phyloP scores from a whole-genome alignment of 441 rosid genomes.

The Jatropha multifida region DNA sequence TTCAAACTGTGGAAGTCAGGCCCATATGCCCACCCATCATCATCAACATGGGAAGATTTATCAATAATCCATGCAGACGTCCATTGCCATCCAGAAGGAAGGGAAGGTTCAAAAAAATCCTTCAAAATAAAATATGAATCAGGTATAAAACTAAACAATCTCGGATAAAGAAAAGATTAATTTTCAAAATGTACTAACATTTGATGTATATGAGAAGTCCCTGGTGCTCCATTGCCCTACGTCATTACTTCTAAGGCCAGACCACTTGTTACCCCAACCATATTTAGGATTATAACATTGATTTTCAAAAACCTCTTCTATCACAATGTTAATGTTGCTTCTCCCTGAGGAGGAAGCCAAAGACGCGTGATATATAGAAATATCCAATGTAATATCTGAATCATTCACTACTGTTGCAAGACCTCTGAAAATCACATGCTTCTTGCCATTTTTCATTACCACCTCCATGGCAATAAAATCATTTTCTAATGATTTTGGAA shows the following conservation, averaged over 20 bases:
- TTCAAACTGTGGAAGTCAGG: conserved; percentile 52
- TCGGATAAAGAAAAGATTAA: not conserved
- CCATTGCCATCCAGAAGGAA: conserved; percentile 72
- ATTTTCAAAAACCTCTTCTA: conserved; percentile 68
- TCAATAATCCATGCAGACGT: conserved; percentile 63
- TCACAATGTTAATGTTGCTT: conserved; percentile 40
- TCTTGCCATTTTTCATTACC: conserved; percentile 89
- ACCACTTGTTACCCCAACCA: conserved; percentile 53
- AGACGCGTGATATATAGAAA: conserved; percentile 50
- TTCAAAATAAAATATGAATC: conserved; percentile 34
- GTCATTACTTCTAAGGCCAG: conserved; percentile 40
- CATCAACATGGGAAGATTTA: conserved; percentile 55
- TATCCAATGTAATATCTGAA: conserved; percentile 76
- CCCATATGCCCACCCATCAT: conserved; percentile 70
- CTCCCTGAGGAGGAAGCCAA: conserved; percentile 40
- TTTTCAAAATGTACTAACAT: conserved; percentile 37
- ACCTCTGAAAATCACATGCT: conserved; percentile 90
- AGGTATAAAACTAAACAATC: conserved; percentile 11
- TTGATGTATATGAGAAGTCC: conserved; percentile 58
- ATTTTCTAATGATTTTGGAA: conserved; percentile 64
- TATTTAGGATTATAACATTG: conserved; percentile 46
- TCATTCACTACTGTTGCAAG: conserved; percentile 88
- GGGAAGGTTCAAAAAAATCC: conserved; percentile 60
- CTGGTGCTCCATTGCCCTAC: conserved; percentile 61
- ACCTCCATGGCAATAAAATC: conserved; percentile 91